Percentiles rank a stretch among this genome's conserved stretches.
Conservation (phyloP, 108 stramenopile genomes). For the Cyclotella sp. region DNA sequence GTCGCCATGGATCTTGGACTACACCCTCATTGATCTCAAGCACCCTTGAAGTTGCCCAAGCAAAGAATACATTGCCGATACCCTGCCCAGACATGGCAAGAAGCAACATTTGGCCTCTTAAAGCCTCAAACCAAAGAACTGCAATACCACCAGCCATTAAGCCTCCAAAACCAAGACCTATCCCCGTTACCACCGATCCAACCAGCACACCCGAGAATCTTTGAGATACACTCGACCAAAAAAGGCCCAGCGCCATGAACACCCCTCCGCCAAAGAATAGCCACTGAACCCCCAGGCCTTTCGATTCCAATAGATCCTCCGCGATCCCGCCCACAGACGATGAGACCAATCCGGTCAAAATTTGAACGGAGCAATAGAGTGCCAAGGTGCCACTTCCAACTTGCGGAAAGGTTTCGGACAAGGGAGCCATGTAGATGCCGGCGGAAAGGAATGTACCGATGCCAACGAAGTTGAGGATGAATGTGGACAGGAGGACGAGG, state of each 20-base stretch:
- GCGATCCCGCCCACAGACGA: conserved; percentile 6
- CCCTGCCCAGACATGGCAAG: conserved; percentile 13
- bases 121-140: conserved; percentile 11
- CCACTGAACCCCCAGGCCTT: conserved; percentile 1
- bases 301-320: background rate
- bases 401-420: background rate
- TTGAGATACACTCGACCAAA: background rate
- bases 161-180: conserved; percentile 2
- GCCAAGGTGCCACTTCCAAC: background rate
- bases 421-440: background rate
- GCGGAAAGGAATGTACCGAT: conserved; percentile 8
- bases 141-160: conserved; percentile 5
- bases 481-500: conserved; percentile 7
- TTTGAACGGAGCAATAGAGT: conserved; percentile 5
- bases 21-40: conserved; percentile 1
- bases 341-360: conserved; percentile 1
- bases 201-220: background rate
- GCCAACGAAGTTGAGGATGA: background rate
- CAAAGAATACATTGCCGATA: conserved; percentile 16
- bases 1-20: conserved; percentile 22
- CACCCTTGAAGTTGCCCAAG: conserved; percentile 6
- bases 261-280: conserved; percentile 16
- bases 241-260: background rate
- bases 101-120: conserved; percentile 6
- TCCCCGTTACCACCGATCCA: conserved; percentile 1